Conservation (phyloP, 345 rosid species). For the Combretum micranthum region DNA sequence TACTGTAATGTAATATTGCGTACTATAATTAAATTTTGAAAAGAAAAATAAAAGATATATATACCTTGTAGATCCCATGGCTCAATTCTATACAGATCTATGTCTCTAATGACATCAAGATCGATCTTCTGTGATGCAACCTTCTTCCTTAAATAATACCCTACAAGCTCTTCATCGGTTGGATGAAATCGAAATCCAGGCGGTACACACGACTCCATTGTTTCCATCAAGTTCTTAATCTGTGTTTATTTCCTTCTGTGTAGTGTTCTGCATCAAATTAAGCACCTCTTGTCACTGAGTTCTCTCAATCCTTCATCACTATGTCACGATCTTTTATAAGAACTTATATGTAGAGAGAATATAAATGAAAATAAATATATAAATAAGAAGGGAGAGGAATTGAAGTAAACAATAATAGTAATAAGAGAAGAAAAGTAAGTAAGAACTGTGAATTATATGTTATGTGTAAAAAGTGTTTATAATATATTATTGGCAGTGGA, state of each 20-base stretch:
- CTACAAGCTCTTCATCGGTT: slow-evolving; percentile 95
- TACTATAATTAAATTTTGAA: no score
- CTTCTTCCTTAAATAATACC: slow-evolving; percentile 92
- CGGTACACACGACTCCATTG: slow-evolving; percentile 91
- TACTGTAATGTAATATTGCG: no score
- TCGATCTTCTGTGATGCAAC: slow-evolving; percentile 95
- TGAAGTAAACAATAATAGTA: neutral
- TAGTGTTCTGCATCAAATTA: neutral
- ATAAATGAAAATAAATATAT: no score
- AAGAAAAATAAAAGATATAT: neutral
- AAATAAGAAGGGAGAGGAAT: slow-evolving; percentile 4
- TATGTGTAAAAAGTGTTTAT: slow-evolving; percentile 11
- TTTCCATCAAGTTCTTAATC: slow-evolving; percentile 35
- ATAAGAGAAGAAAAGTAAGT: neutral
- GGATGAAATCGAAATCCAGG: slow-evolving; percentile 99
- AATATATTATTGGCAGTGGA: no score
- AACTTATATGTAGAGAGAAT: no score
- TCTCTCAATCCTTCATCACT: slow-evolving; percentile 14
- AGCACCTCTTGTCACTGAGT: neutral
- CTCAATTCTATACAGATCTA: slow-evolving; percentile 92
- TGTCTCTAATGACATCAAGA: slow-evolving; percentile 92
- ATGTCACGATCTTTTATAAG: no score
- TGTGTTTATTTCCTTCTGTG: slow-evolving; percentile 1
- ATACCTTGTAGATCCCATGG: slow-evolving; percentile 99
- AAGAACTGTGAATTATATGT: neutral